Conservation (phyloP, 2,329 filamentous ascomycete species). For the Trichoderma semiorbis region DNA sequence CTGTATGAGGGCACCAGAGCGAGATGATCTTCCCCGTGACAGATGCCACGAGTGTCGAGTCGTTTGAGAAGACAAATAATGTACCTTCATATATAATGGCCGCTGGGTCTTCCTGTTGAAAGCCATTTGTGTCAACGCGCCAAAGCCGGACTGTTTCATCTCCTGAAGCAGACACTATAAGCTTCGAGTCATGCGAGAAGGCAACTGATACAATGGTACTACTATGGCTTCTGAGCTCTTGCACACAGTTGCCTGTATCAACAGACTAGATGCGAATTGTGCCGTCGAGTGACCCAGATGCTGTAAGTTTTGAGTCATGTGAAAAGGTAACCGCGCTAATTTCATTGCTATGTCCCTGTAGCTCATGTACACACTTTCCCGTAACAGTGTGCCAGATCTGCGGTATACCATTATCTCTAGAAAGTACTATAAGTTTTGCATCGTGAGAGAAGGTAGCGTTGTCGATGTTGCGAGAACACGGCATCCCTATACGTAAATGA, state of each 20-base stretch:
- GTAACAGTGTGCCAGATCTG: neutral
- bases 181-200: neutral
- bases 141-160: neutral
- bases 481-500: neutral
- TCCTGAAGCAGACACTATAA: neutral
- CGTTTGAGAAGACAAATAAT: neutral
- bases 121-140: neutral
- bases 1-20: neutral
- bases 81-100: neutral
- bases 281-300: accelerated
- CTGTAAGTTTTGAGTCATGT: neutral
- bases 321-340: neutral
- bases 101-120: neutral
- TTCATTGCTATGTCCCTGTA: accelerated
- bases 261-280: neutral
- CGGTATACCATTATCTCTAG: accelerated
- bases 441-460: neutral
- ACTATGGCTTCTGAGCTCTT: neutral
- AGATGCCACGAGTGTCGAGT: neutral
- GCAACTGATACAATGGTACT: accelerated
- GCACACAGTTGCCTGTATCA: neutral
- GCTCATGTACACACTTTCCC: neutral
- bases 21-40: neutral
- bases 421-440: neutral
- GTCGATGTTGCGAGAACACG: too few relatives aligned